A percentile compares a stretch with the other conserved stretches of the same genome.
Evolutionary conservation across 306 rosid genomes (phyloP).

Genomic region (Corylus avellana): DNA sequence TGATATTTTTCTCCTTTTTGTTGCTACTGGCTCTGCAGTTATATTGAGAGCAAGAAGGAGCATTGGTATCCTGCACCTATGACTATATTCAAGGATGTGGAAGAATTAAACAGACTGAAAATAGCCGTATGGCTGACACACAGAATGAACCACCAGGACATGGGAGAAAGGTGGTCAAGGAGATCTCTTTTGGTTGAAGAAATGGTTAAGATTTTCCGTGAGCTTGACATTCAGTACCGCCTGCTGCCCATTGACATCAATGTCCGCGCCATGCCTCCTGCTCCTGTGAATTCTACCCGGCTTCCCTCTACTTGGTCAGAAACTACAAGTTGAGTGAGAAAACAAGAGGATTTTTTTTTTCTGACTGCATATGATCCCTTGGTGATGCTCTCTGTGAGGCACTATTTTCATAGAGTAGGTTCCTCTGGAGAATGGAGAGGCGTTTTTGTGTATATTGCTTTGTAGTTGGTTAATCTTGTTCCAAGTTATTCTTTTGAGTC

Average conservation of each 20-base stretch:
- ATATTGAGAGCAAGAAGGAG: slow-evolving; percentile 74
- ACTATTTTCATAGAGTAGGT: slow-evolving; percentile 18
- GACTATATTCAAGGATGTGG: slow-evolving; percentile 62
- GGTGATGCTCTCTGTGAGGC: neutral
- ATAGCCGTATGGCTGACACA: slow-evolving; percentile 74
- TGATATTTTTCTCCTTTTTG: neutral
- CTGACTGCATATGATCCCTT: neutral
- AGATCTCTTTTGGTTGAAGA: slow-evolving; percentile 75
- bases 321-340: slow-evolving; percentile 37
- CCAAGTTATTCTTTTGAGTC: neutral
- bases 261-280: slow-evolving; percentile 56
- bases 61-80: slow-evolving; percentile 78
- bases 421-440: slow-evolving; percentile 28
- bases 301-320: slow-evolving; percentile 51
- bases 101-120: slow-evolving; percentile 46
- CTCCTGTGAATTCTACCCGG: slow-evolving; percentile 35
- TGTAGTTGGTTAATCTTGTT: slow-evolving; percentile 16
- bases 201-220: slow-evolving; percentile 66
- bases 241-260: slow-evolving; percentile 66
- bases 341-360: neutral
- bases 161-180: slow-evolving; percentile 70
- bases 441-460: neutral
- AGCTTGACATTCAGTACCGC: slow-evolving; percentile 77
- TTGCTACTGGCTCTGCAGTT: slow-evolving; percentile 52
- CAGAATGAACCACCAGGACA: slow-evolving; percentile 81